Evolutionary conservation across 345 rosid genomes (phyloP), one percentile per base, ranked within the genome.

Genomic region (Erucastrum elatum): DNA sequence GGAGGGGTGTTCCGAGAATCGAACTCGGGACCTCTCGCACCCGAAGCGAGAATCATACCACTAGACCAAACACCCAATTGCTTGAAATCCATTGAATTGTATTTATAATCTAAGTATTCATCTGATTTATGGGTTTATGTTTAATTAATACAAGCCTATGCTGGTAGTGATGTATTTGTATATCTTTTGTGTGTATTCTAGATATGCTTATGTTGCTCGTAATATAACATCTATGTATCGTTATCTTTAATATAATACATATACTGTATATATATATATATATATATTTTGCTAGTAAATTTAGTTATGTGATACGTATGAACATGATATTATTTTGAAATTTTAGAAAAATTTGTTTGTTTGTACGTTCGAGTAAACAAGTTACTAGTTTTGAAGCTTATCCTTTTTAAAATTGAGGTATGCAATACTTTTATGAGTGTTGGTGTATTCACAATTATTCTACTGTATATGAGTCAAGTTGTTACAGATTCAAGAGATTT

Each of bases 41-140:
- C 97, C 91, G 92, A 91, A 90, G 97, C 91, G 90, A 90, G 92
- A 94, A 90, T 91, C 97, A 91, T 91, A 88, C 93, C 94, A 91
- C 97, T 88, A 88, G 97, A 91, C 96, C 90, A 94, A 90, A 86
- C 92, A 86, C 89, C 90, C 92, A 65, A 17, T 30, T 59, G 49
- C 0, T 2, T 0, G 0, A 8, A 8, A 0, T 35, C 1, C 21
- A 21, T 0, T 21, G 21, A 21, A 21, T 21, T 9, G 4, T 55
- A 66, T 75, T 63, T 8, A 26, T 1, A 0, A 31, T 2, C 4
- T 35, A n/a, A 49, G 0, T 46, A 0, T 46, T 0, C 17, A n/a
- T n/a, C 2, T 49, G 56, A 5, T 11, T 46, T n/a, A 1, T 8
- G 51, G 51, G 10, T 41, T 41, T 8, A 37, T 37, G 35, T 33